Evolutionary conservation across 805 yeast genomes (phyloP), one percentile per base, ranked within the genome.

Genomic region (Priceomyces medius): DNA sequence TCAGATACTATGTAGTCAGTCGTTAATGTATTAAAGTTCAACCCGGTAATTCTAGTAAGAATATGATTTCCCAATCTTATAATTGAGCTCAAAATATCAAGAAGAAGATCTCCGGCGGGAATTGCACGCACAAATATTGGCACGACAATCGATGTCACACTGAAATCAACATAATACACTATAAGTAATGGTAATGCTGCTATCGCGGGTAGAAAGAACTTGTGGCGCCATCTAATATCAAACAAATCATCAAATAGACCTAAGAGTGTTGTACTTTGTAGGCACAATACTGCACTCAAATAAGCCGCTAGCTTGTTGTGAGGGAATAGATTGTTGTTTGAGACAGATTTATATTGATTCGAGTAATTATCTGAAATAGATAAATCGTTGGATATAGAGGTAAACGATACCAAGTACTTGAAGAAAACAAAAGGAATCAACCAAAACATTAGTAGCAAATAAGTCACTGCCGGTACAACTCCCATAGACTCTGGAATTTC

Each of bases 201-300:
- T 41, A 93, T 80, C 0, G 96, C 96, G 0, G 99, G 99, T 50
- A 93, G 59, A 55, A 93, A 88, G 66, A 93, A 88, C 71, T 93
- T 93, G 68, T 93, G 96, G 58, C 99, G 76, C 99, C 99, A 93
- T 52, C 96, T 77, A 48, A 93, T 81, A 63, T 93, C 99, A 57
- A 93, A 93, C 53, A 93, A 72, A 67, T 93, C 99, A 63, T 93
- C 99, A 36, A 95, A 85, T 21, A 93, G 73, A 0, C 99, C 99
- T 33, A 93, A 69, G 32, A 93, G 67, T 12, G 89, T 74, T 60
- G 93, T 90, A 49, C 88, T 79, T 63, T 88, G 88, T 36, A 93
- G 64, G 46, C 95, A 88, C 45, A 93, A 65, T 7, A 91, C 71
- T 3, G 95, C 95, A 53, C 95, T 81, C 49, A 93, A 73, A 61